Conservation (phyloP, 129 eudicot species). For the Tagetes erecta region DNA sequence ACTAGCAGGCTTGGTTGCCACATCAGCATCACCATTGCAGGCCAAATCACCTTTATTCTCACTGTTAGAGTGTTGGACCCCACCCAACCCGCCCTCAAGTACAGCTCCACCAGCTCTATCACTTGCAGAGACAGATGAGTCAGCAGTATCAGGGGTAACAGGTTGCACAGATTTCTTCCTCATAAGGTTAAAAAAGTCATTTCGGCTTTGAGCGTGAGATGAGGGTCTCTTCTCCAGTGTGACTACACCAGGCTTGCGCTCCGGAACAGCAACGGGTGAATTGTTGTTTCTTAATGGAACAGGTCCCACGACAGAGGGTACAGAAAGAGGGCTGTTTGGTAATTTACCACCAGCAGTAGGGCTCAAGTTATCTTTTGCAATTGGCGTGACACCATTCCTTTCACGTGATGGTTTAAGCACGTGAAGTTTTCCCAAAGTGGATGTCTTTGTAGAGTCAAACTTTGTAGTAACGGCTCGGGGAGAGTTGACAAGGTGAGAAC, state of each 20-base stretch:
- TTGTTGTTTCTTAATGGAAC: constrained; percentile 46
- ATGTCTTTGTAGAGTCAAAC: constrained; percentile 48
- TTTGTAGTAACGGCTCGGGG: constrained; percentile 51
- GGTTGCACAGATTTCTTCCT: constrained; percentile 70
- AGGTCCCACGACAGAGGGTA: constrained; percentile 50
- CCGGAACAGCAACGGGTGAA: constrained; percentile 31
- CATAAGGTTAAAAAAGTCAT: constrained; percentile 82
- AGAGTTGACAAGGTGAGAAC: constrained; percentile 48
- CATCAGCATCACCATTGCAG: constrained; percentile 42
- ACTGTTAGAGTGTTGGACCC: constrained; percentile 18
- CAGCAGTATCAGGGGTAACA: constrained; percentile 32
- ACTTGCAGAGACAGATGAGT: constrained; percentile 40
- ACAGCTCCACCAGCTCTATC: constrained; percentile 44
- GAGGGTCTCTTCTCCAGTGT: constrained; percentile 60
- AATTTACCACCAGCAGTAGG: constrained; percentile 47
- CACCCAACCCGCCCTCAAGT: constrained; percentile 25
- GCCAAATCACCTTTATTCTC: constrained; percentile 31
- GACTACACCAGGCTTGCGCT: constrained; percentile 53
- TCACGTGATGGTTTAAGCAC: constrained; percentile 80
- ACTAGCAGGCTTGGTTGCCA: constrained; percentile 20
- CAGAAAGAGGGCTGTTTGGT: constrained; percentile 44
- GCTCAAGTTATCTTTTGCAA: constrained; percentile 54
- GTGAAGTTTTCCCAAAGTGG: constrained; percentile 61
- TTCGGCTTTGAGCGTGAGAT: constrained; percentile 76
- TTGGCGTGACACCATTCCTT: constrained; percentile 56